Percentiles rank a stretch among this genome's conserved stretches.
phyloP scores from a whole-genome alignment of 495 filamentous ascomycete genomes.

The Podospora tetraspora region DNA sequence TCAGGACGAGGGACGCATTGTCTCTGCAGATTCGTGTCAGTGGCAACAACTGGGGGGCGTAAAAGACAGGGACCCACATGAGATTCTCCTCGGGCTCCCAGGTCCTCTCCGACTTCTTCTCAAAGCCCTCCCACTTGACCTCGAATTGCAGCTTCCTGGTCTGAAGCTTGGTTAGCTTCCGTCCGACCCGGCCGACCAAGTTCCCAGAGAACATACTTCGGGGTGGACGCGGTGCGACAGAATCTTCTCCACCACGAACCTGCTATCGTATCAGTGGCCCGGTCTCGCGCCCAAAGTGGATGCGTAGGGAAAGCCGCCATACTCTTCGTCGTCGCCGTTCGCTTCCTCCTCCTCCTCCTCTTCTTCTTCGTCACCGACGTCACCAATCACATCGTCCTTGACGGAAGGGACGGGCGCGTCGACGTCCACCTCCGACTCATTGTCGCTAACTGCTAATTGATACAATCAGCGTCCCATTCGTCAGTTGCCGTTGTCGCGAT shows the following conservation, averaged over 20 bases:
- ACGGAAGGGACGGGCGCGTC: conserved; percentile 12
- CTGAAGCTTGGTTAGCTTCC: conserved; percentile 17
- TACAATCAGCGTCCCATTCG: background rate
- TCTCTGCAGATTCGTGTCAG: conserved; percentile 30
- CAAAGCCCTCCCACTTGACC: conserved; percentile 60
- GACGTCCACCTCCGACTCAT: conserved; percentile 28
- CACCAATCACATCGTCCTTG: conserved; percentile 19
- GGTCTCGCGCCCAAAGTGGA: background rate
- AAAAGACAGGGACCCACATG: conserved; percentile 29
- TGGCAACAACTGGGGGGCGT: background rate
- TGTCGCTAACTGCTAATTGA: conserved; percentile 40
- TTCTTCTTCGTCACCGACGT: conserved; percentile 21
- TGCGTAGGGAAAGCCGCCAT: conserved; percentile 12
- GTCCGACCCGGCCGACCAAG: background rate
- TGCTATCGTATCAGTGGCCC: conserved; percentile 15
- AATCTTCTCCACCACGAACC: conserved; percentile 56
- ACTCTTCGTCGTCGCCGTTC: conserved; percentile 42
- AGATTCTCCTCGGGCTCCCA: conserved; percentile 60
- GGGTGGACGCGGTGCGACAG: conserved; percentile 46
- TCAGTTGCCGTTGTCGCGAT: background rate
- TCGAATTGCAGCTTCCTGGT: conserved; percentile 40
- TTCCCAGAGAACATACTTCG: conserved; percentile 32
- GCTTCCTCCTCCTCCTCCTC: conserved; percentile 38
- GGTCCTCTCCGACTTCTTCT: conserved; percentile 52
- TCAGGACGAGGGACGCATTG: conserved; percentile 35